A percentile compares a stretch with the other conserved stretches of the same genome.
Evolutionary conservation across 805 yeast genomes (phyloP).

Genomic region (Yamadazyma kitorensis): DNA sequence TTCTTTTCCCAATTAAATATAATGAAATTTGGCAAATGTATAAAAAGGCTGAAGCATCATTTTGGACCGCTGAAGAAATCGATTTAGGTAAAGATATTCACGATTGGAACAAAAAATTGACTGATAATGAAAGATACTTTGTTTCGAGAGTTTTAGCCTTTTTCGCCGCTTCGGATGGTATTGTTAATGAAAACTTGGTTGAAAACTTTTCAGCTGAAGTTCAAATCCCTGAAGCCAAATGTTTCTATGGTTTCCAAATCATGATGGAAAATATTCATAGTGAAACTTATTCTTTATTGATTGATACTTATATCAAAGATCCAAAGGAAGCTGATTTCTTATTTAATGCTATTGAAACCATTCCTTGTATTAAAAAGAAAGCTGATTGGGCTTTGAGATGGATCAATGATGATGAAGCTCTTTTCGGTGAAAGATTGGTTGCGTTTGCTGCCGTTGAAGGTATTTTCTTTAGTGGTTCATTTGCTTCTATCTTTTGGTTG

Average conservation of each 20-base stretch:
- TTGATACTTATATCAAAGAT: slow-evolving; percentile 94
- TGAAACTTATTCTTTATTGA: slow-evolving; percentile 92
- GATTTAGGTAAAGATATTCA: slow-evolving; percentile 87
- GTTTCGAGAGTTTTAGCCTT: slow-evolving; percentile 92
- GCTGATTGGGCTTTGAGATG: slow-evolving; percentile 99
- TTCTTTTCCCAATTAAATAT: slow-evolving; percentile 92
- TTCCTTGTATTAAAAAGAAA: slow-evolving; percentile 94
- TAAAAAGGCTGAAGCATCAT: slow-evolving; percentile 98
- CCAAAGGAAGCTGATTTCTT: slow-evolving; percentile 87
- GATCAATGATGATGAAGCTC: slow-evolving; percentile 84
- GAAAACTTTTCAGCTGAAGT: slow-evolving; percentile 98
- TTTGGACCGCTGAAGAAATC: slow-evolving; percentile 99
- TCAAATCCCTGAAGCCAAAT: slow-evolving; percentile 95
- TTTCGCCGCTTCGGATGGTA: slow-evolving; percentile 98
- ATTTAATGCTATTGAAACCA: slow-evolving; percentile 93
- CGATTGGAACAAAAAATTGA: slow-evolving; percentile 91
- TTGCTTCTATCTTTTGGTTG: slow-evolving; percentile 98
- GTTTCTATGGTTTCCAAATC: slow-evolving; percentile 98
- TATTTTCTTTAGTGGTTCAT: slow-evolving; percentile 96
- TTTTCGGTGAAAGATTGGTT: slow-evolving; percentile 92
- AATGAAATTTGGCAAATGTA: slow-evolving; percentile 99
- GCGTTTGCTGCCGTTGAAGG: slow-evolving; percentile 99
- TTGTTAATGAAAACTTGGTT: slow-evolving; percentile 95
- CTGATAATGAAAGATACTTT: slow-evolving; percentile 89
- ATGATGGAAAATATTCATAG: slow-evolving; percentile 99